Conservation (phyloP, 495 filamentous ascomycete genomes). For the Mytilinidion resinicola region DNA sequence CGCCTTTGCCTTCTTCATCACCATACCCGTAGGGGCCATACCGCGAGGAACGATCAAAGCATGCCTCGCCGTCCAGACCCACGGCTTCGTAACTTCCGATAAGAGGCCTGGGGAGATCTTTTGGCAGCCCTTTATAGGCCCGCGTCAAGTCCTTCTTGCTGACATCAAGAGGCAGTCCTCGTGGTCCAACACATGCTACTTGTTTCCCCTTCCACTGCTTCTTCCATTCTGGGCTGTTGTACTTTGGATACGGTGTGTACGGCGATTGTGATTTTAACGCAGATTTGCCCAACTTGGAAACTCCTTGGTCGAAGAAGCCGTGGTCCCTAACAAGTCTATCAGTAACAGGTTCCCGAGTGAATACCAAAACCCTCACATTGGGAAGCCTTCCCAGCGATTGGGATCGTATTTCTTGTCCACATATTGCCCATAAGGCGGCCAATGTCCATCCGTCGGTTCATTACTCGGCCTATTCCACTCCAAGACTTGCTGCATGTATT, state of each 20-base stretch:
- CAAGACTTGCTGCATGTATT: conserved; percentile 29
- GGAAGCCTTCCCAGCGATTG: conserved; percentile 37
- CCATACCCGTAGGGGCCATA: conserved; percentile 48
- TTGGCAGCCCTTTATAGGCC: conserved; percentile 39
- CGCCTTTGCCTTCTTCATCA: conserved; percentile 36
- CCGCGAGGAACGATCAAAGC: conserved; percentile 51
- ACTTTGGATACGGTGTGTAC: conserved; percentile 49
- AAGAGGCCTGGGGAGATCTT: conserved; percentile 38
- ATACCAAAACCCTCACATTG: conserved; percentile 13
- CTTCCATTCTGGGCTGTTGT: conserved; percentile 44
- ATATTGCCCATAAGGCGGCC: conserved; percentile 35
- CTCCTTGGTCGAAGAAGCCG: conserved; percentile 6
- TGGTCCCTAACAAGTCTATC: conserved; percentile 12
- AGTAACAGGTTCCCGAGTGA: not conserved
- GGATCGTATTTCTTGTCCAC: conserved; percentile 34
- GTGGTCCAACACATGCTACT: conserved; percentile 44
- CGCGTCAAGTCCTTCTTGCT: conserved; percentile 43
- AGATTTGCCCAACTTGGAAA: conserved; percentile 10
- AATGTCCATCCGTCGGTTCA: conserved; percentile 22
- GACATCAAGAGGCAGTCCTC: conserved; percentile 41
- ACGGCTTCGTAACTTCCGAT: conserved; percentile 47
- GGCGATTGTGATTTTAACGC: not conserved
- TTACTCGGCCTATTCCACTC: conserved; percentile 25
- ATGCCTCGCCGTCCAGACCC: conserved; percentile 43
- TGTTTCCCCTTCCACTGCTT: conserved; percentile 40